Conservation (phyloP, 139 green algal species). For the Chlamydomonas sp. region DNA sequence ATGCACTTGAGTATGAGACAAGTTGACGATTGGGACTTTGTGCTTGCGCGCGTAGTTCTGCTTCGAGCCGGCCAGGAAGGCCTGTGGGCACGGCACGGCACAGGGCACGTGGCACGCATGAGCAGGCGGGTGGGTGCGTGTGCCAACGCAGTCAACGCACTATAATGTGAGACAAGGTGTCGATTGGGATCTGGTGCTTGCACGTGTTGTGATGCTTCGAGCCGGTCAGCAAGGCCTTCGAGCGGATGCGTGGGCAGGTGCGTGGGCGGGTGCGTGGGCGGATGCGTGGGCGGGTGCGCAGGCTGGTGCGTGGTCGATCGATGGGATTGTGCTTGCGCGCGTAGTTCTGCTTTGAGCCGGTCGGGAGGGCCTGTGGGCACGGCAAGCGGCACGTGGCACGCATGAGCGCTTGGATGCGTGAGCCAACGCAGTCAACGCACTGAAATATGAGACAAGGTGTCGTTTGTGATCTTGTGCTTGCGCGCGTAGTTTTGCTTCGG, state of each 20-base stretch:
- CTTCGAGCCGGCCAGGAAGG: slow-evolving; percentile 64
- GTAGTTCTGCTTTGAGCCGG: slow-evolving; percentile 73
- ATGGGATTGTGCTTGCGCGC: slow-evolving; percentile 61
- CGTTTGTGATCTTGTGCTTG: slow-evolving; percentile 64
- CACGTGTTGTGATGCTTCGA: slow-evolving; percentile 74
- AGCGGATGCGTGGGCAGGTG: no score
- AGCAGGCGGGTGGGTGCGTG: background rate
- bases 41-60: slow-evolving; percentile 68
- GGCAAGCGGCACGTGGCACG: background rate
- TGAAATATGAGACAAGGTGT: slow-evolving; percentile 14
- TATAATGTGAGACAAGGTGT: background rate
- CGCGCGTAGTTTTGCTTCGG: slow-evolving; percentile 78
- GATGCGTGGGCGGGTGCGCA: slow-evolving; percentile 54
- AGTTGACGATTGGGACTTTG: slow-evolving; percentile 45
- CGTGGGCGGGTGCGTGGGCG: background rate
- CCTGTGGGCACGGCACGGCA: no score
- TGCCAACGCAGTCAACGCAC: background rate
- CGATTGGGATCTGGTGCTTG: slow-evolving; percentile 11
- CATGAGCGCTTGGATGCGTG: background rate
- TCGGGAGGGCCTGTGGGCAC: slow-evolving; percentile 65
- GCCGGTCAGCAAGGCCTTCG: slow-evolving; percentile 74
- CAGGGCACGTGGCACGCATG: no score
- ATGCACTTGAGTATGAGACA: background rate
- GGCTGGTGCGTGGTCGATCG: slow-evolving; percentile 64
- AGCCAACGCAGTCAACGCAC: background rate